phyloP scores from a whole-genome alignment of 176 grass and related monocot species.

The Oryza nivara region DNA sequence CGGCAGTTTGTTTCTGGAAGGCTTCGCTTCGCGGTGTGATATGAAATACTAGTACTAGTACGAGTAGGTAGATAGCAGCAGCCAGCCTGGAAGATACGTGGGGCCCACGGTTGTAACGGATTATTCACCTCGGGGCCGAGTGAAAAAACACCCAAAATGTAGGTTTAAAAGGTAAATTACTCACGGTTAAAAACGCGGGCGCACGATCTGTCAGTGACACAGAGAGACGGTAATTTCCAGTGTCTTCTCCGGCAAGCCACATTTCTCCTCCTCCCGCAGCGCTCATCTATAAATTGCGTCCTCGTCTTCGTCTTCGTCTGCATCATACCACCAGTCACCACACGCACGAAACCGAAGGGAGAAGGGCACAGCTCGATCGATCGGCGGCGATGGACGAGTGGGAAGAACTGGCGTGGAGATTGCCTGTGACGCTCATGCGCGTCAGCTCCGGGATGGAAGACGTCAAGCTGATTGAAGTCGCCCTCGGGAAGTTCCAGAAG shows the following conservation, averaged over 20 bases:
- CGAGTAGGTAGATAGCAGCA: not conserved
- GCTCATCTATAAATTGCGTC: not conserved
- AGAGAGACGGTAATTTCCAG: not conserved
- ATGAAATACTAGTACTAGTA: not conserved
- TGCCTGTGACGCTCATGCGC: not conserved
- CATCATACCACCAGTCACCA: not conserved
- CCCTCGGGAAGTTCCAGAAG: no score
- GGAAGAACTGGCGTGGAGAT: not conserved
- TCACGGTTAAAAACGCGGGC: not conserved
- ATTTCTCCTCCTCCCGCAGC: not conserved
- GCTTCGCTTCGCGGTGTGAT: not conserved
- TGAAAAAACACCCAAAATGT: no score
- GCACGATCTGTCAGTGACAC: no score
- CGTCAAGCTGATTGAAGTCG: not conserved
- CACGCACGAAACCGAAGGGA: no score
- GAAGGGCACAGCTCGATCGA: no score
- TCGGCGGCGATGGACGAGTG: not conserved
- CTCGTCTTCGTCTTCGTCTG: not conserved
- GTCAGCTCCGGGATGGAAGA: not conserved
- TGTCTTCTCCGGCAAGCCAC: not conserved
- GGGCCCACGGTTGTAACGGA: constrained; percentile 3
- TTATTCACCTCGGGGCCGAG: not conserved
- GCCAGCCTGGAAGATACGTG: not conserved
- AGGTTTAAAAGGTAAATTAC: no score
- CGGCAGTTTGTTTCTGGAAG: not conserved